Evolutionary conservation across 441 rosid genomes (phyloP).

Genomic region (Syzygium syzygioides): DNA sequence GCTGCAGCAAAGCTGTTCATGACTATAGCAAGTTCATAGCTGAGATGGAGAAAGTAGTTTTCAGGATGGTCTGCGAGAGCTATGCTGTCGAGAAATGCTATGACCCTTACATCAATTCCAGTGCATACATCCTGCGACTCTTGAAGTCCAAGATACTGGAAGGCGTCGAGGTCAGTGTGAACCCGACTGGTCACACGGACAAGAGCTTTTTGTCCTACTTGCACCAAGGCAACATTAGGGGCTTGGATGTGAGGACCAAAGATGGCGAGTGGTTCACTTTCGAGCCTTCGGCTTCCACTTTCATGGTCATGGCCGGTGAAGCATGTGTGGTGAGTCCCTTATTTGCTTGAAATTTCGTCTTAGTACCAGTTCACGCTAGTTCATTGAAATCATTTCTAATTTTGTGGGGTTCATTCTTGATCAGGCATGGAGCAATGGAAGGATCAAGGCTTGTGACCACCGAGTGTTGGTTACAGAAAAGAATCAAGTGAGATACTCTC

Average conservation of each 20-base stretch:
- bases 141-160: slow-evolving; percentile 9
- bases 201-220: slow-evolving; percentile 42
- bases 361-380: not conserved
- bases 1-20: slow-evolving; percentile 31
- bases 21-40: slow-evolving; percentile 17
- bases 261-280: slow-evolving; percentile 42
- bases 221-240: slow-evolving; percentile 48
- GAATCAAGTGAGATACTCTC: not conserved
- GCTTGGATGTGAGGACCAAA: slow-evolving; percentile 39
- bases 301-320: slow-evolving; percentile 51
- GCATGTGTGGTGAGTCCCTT: slow-evolving; percentile 31
- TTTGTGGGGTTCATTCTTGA: not conserved
- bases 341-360: not conserved
- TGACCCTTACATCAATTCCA: slow-evolving; percentile 22
- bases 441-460: slow-evolving; percentile 13
- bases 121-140: not conserved
- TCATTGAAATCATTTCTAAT: not conserved
- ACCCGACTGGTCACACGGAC: slow-evolving; percentile 55
- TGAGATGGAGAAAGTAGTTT: slow-evolving; percentile 33
- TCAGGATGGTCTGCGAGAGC: slow-evolving; percentile 56
- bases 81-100: slow-evolving; percentile 41
- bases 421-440: slow-evolving; percentile 10
- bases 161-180: slow-evolving; percentile 26
- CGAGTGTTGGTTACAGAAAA: slow-evolving; percentile 1
- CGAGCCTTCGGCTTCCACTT: slow-evolving; percentile 40